Base-by-base conservation (phyloP, 331 rosid species). In the Quercus phellos region DNA sequence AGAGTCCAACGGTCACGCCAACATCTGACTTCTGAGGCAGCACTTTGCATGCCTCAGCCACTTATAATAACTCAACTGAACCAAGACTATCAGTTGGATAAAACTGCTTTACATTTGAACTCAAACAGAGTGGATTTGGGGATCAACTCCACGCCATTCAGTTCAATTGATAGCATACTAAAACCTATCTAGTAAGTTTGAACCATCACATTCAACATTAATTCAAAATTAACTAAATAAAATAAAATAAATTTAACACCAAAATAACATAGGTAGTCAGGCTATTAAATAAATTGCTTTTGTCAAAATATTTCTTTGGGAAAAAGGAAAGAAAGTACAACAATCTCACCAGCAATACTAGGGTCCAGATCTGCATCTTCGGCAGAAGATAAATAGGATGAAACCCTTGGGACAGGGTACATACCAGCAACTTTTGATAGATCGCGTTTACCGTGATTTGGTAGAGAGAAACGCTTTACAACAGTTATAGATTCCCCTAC, bases 351-450 rank as follows among this genome's bases (percentile, higher is more conserved):
- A 24, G 97, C 89, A 78, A 91, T 81, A 83, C 73, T 68, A 76
- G 98, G 98, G 77, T 93, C 98, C 32, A 93, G 83, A 82, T 91
- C 94, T 74, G 98, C 93, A 71, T 83, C 87, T 16, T 91, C 98
- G 24, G 96, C 98, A 64, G 98, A 91, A 76, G 96, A 94, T 24
- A 93, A 89, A 18, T 93, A 93, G 78, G 90, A 88, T 35, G 98
- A 93, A 84, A 93, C 94, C 85, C 97, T 90, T 13, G 97, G 97
- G 81, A 92, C 89, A 46, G 84, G 89, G 73, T 81, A 86, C 82
- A 92, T 75, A 53, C 97, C 97, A 8, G 86, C 73, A 34, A 88
- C 90, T 73, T 88, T 89, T 73, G 84, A 87, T 68, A 84, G 88
- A 32, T 91, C 98, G 7, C 38, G 74, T 78, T 89, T 76, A 83